Evolutionary conservation across 2,329 filamentous ascomycete genomes (phyloP).

Genomic region (Madurella mycetomatis): DNA sequence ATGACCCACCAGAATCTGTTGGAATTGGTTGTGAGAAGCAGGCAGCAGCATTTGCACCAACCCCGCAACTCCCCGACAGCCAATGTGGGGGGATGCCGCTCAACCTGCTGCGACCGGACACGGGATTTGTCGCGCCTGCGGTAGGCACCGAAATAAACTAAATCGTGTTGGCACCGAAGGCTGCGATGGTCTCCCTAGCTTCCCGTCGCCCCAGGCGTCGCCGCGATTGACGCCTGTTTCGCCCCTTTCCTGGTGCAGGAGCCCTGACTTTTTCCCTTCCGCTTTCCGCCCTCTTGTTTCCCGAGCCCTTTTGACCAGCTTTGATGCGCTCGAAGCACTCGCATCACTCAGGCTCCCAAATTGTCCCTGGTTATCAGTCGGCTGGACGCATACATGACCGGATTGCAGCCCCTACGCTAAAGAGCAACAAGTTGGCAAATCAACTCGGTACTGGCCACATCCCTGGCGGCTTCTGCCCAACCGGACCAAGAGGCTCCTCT

Average conservation of each 20-base stretch:
- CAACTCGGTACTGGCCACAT: too few relatives aligned
- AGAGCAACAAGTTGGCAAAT: too few relatives aligned
- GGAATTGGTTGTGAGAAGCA: constrained; percentile 6
- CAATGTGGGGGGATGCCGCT: constrained; percentile 8
- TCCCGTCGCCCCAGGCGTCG: neutral
- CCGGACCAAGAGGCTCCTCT: too few relatives aligned
- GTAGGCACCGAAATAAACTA: constrained; percentile 26
- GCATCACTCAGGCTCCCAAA: too few relatives aligned
- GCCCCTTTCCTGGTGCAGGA: neutral
- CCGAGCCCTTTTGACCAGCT: too few relatives aligned
- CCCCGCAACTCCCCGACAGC: constrained; percentile 1
- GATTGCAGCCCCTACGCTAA: too few relatives aligned
- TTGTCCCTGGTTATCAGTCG: too few relatives aligned
- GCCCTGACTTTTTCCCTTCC: neutral
- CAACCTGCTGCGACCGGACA: neutral
- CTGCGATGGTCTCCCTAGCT: constrained; percentile 1
- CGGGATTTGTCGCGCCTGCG: neutral
- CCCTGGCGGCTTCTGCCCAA: too few relatives aligned
- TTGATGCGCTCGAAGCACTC: too few relatives aligned
- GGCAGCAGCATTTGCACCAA: constrained; percentile 22
- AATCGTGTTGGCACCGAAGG: neutral
- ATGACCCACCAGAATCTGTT: too few relatives aligned
- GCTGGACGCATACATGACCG: too few relatives aligned
- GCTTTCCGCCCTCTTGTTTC: neutral
- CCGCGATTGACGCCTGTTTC: neutral